A percentile compares a stretch with the other conserved stretches of the same genome.
phyloP scores from a whole-genome alignment of 768 basidiomycete genomes.

The Xanthoconium purpureum region DNA sequence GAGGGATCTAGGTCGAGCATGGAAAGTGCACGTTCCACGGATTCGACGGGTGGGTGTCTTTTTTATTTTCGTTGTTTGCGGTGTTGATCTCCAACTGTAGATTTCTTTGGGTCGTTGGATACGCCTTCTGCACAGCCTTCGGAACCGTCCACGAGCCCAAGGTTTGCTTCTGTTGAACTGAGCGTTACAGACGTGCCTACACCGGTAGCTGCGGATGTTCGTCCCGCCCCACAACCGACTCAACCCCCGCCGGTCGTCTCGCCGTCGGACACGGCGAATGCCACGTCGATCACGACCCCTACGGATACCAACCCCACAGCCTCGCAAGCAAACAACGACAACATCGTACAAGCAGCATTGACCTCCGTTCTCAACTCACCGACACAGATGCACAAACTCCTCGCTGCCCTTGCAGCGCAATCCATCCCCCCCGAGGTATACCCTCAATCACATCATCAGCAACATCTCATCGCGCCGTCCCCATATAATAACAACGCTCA shows the following conservation, averaged over 20 bases:
- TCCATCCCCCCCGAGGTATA: slow-evolving; percentile 24
- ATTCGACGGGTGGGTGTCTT: slow-evolving; percentile 10
- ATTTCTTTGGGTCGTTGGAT: slow-evolving; percentile 42
- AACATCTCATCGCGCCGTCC: slow-evolving; percentile 29
- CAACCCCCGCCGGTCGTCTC: slow-evolving; percentile 12
- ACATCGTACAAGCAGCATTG: slow-evolving; percentile 48
- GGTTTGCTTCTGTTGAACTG: slow-evolving; percentile 29
- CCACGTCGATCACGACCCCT: slow-evolving; percentile 2
- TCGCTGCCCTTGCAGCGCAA: slow-evolving; percentile 40
- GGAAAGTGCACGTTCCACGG: slow-evolving; percentile 25
- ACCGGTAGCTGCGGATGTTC: slow-evolving; percentile 11
- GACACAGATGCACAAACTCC: slow-evolving; percentile 55
- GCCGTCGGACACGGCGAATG: slow-evolving; percentile 12
- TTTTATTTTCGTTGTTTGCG: neutral
- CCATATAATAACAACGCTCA: slow-evolving; percentile 23
- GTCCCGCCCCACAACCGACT: slow-evolving; percentile 12
- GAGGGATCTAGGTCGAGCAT: slow-evolving; percentile 36
- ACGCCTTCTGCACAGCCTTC: slow-evolving; percentile 42
- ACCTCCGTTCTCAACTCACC: slow-evolving; percentile 51
- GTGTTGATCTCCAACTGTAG: slow-evolving; percentile 25
- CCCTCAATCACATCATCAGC: slow-evolving; percentile 17
- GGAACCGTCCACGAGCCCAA: slow-evolving; percentile 26
- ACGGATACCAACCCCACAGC: slow-evolving; percentile 8
- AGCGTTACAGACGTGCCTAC: slow-evolving; percentile 17
- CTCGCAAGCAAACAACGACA: slow-evolving; percentile 36